Conservation (phyloP, 164 flowering plant genomes). For the Macadamia tetraphylla region DNA sequence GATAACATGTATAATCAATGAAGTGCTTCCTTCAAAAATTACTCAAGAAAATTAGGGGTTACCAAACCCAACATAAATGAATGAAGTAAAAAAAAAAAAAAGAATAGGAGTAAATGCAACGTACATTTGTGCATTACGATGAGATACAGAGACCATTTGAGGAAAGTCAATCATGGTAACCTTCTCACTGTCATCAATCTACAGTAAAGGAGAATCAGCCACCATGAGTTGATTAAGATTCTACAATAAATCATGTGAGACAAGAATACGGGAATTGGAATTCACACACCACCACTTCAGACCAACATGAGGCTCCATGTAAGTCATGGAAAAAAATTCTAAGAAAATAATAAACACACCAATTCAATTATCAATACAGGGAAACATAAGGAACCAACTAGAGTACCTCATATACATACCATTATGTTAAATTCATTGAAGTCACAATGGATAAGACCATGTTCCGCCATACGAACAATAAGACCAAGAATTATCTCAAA, state of each 20-base stretch:
- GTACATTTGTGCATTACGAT: constrained; percentile 90
- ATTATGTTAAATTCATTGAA: constrained; percentile 96
- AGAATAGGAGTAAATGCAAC: constrained; percentile 9
- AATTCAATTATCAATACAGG: not conserved
- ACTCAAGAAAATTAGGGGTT: no score
- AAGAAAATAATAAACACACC: not conserved
- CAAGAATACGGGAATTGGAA: no score
- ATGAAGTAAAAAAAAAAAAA: not conserved
- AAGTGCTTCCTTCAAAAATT: no score
- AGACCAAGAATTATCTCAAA: constrained; percentile 76
- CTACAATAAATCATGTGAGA: no score
- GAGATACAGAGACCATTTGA: constrained; percentile 96
- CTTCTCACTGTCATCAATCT: constrained; percentile 93
- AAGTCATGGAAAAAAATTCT: not conserved
- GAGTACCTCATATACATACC: constrained; percentile 38
- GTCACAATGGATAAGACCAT: constrained; percentile 96
- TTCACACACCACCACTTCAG: not conserved
- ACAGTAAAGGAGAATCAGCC: constrained; percentile 7
- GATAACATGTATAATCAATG: no score
- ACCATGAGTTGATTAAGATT: not conserved
- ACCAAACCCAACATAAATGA: no score
- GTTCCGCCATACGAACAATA: constrained; percentile 82
- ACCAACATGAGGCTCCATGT: not conserved
- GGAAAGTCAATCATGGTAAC: constrained; percentile 96
- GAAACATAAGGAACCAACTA: not conserved